phyloP scores from a whole-genome alignment of 371 early-diverging fungal genomes.

The Mortierella sp. region DNA sequence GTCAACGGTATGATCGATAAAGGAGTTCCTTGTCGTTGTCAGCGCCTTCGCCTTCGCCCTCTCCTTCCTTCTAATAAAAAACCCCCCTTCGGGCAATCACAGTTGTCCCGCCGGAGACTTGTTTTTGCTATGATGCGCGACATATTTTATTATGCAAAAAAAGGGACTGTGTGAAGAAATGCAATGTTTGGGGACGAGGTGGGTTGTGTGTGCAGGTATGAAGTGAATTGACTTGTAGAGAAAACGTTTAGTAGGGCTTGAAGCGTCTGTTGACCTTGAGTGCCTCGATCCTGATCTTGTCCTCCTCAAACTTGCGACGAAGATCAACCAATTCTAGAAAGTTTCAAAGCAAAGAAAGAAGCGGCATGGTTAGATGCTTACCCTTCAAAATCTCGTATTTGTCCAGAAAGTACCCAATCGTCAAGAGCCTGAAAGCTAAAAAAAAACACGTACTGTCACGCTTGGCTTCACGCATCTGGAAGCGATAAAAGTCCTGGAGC shows the following conservation, averaged over 20 bases:
- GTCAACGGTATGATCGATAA: conserved; percentile 20
- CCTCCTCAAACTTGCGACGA: conserved; percentile 92
- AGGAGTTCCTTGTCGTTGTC: too few species aligned
- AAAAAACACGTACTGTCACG: conserved; percentile 75
- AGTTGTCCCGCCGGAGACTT: neutral
- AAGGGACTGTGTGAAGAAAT: neutral
- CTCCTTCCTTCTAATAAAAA: neutral
- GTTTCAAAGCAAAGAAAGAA: neutral
- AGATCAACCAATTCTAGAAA: conserved; percentile 84
- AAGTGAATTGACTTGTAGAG: neutral
- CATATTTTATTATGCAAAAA: neutral
- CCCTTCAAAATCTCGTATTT: neutral
- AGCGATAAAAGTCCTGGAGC: conserved; percentile 91
- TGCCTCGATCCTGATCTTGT: conserved; percentile 85
- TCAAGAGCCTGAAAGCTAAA: neutral
- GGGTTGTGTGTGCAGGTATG: neutral
- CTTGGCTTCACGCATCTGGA: conserved; percentile 94
- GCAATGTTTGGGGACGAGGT: neutral
- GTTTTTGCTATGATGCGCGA: neutral
- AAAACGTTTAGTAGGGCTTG: conserved; percentile 83
- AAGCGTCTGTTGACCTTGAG: conserved; percentile 87
- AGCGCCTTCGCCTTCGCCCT: neutral
- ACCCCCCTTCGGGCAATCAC: neutral
- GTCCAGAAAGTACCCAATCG: neutral
- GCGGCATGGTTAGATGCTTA: neutral